These are phyloP conservation scores for Ophiostoma sp. DNA, from an alignment of 2,329 filamentous ascomycete species.

Conservation along the genomic window DNA sequence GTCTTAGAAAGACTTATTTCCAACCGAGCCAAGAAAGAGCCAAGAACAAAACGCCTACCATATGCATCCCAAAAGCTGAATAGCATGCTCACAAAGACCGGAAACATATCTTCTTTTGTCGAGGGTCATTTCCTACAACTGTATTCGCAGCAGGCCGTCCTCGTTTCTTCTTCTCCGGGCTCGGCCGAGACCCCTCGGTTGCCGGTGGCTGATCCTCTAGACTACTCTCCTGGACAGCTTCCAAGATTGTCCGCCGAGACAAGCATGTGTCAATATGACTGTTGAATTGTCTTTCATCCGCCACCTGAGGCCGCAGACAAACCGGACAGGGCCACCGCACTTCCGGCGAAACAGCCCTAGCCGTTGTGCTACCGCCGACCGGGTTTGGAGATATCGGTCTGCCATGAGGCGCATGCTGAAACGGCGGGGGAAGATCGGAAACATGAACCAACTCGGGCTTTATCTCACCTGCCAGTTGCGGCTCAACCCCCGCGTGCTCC, in stretches of 20 bases:
- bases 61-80: not conserved
- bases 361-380: conserved; percentile 27
- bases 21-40: not conserved
- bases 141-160: conserved; percentile 31
- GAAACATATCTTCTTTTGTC: conserved; percentile 52
- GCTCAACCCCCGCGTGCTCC: not conserved
- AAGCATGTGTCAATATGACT: conserved; percentile 89
- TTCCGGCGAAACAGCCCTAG: conserved; percentile 35
- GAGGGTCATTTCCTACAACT: conserved; percentile 37
- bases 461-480: not conserved
- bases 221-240: conserved; percentile 61
- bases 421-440: not conserved
- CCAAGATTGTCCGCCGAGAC: conserved; percentile 77
- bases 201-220: conserved; percentile 26
- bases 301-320: conserved; percentile 67
- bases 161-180: conserved; percentile 33
- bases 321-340: conserved; percentile 82
- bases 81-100: conserved; percentile 27
- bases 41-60: not conserved
- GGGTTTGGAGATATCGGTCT: conserved; percentile 51
- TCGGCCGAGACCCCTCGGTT: not conserved
- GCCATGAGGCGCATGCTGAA: conserved; percentile 38
- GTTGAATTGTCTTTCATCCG: conserved; percentile 76
- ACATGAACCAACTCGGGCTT: not conserved
- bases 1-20: not conserved